A percentile compares a stretch with the other conserved stretches of the same genome.
Evolutionary conservation across 169 alveolate genomes (phyloP).

Genomic region (Cryptosporidium bovis): DNA sequence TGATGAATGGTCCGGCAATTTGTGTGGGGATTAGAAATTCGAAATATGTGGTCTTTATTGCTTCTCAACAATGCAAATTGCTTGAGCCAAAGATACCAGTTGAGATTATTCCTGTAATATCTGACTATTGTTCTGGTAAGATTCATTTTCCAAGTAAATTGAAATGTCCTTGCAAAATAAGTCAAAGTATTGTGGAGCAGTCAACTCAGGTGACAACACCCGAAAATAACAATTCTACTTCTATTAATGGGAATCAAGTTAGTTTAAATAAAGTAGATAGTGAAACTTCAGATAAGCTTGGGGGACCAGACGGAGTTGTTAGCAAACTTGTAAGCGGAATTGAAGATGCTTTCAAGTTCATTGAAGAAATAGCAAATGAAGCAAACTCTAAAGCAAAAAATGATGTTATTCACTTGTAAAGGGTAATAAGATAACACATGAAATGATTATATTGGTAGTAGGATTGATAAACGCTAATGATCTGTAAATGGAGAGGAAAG

Average conservation of each 20-base stretch:
- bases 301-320: constrained; percentile 2
- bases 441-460: too few species aligned
- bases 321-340: not conserved
- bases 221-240: not conserved
- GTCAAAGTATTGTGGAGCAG: too few species aligned
- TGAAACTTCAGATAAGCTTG: constrained; percentile 4
- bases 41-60: constrained; percentile 37
- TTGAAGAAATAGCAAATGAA: too few species aligned
- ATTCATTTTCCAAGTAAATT: not conserved
- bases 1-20: constrained; percentile 69
- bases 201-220: not conserved
- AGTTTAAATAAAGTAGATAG: not conserved
- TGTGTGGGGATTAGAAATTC: constrained; percentile 68
- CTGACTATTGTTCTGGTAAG: constrained; percentile 22
- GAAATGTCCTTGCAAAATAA: constrained; percentile 35
- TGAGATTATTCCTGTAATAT: constrained; percentile 45
- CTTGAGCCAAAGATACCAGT: constrained; percentile 57
- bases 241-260: not conserved
- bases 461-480: too few species aligned
- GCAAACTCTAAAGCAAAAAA: too few species aligned
- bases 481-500: too few species aligned
- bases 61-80: constrained; percentile 51
- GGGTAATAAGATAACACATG: too few species aligned
- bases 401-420: too few species aligned
- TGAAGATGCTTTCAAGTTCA: too few species aligned